These are phyloP conservation scores for Dionaea muscipula DNA, from an alignment of 179 eudicot species.

Conservation along the genomic window DNA sequence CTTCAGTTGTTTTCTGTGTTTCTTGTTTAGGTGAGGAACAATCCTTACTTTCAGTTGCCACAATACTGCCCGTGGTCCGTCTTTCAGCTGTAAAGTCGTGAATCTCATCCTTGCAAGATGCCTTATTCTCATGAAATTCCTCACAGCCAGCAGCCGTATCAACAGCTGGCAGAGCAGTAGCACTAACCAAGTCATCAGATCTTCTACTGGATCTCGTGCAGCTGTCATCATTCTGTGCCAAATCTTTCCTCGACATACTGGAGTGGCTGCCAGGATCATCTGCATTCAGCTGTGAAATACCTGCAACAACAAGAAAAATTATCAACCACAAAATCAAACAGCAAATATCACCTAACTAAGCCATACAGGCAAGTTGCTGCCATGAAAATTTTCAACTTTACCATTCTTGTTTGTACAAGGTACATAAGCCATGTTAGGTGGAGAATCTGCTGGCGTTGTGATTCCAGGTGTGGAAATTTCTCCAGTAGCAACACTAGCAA, in stretches of 20 bases:
- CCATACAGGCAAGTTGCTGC: neutral
- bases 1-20: slow-evolving; percentile 16
- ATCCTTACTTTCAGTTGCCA: slow-evolving; percentile 13
- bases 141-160: slow-evolving; percentile 8
- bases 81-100: slow-evolving; percentile 13
- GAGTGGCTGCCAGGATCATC: slow-evolving; percentile 3
- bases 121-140: slow-evolving; percentile 4
- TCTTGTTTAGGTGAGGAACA: slow-evolving; percentile 7
- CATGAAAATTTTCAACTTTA: slow-evolving; percentile 6
- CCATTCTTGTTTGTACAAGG: slow-evolving; percentile 21
- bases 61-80: slow-evolving; percentile 7
- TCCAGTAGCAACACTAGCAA: slow-evolving; percentile 91
- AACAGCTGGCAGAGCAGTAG: slow-evolving; percentile 1
- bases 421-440: slow-evolving; percentile 25
- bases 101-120: slow-evolving; percentile 11
- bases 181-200: slow-evolving; percentile 14
- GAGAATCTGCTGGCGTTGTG: slow-evolving; percentile 15
- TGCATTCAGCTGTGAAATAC: slow-evolving; percentile 5
- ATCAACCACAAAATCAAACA: slow-evolving; percentile 1
- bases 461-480: slow-evolving; percentile 28
- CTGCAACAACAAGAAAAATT: slow-evolving; percentile 7
- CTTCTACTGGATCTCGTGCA: slow-evolving; percentile 5
- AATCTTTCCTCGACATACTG: neutral
- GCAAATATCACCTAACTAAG: neutral
- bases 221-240: neutral